phyloP scores from a whole-genome alignment of 331 rosid genomes.

The Rhamnella rubrinervis region DNA sequence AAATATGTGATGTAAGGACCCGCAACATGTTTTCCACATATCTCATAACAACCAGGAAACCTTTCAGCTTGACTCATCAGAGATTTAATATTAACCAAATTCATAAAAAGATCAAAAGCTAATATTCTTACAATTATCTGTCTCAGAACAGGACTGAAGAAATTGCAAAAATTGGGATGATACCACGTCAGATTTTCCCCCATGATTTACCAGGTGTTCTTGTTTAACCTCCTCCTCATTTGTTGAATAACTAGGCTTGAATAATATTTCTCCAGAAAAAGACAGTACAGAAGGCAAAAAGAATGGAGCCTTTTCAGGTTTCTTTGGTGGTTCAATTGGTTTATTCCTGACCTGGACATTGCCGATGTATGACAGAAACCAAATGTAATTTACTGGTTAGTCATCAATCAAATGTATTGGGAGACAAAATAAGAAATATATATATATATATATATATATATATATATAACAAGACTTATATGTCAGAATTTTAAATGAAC shows the following conservation, averaged over 20 bases:
- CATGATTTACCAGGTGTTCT: conserved; percentile 31
- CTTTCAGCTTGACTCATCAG: conserved; percentile 12
- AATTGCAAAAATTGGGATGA: conserved; percentile 57
- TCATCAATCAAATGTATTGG: background rate
- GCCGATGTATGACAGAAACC: conserved; percentile 17
- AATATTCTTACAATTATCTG: conserved; percentile 50
- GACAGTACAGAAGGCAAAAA: conserved; percentile 87
- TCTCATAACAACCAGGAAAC: background rate
- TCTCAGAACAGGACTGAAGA: conserved; percentile 60
- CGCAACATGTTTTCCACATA: conserved; percentile 2
- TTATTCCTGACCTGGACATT: conserved; percentile 76
- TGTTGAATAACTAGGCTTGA: conserved; percentile 54
- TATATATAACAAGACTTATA: background rate
- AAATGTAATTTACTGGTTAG: background rate
- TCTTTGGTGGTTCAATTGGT: conserved; percentile 92
- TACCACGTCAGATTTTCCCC: conserved; percentile 33
- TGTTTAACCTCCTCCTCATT: conserved; percentile 44
- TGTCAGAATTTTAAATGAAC: conserved; percentile 16
- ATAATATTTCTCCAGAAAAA: conserved; percentile 86
- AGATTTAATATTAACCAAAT: background rate
- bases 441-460: too few species aligned
- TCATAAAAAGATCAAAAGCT: conserved; percentile 21
- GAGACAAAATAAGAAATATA: background rate
- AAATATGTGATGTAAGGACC: background rate
- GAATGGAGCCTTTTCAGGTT: conserved; percentile 96